Evolutionary conservation across 1,139 yeast species (phyloP).

Genomic region (Kodamaea alishanica): DNA sequence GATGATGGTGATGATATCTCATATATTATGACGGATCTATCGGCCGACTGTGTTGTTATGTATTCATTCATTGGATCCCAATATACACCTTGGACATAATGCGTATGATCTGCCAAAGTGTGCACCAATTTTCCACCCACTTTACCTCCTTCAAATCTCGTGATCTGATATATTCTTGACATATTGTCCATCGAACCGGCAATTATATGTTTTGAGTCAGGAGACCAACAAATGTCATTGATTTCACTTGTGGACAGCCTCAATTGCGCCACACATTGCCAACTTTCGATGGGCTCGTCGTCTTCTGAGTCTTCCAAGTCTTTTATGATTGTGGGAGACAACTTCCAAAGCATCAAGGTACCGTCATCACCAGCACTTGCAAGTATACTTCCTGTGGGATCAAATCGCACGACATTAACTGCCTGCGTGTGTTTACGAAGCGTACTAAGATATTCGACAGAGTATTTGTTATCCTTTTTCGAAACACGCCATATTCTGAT

Average conservation of each 20-base stretch:
- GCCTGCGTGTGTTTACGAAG: constrained; percentile 89
- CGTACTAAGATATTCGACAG: constrained; percentile 68
- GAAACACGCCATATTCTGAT: constrained; percentile 59
- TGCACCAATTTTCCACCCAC: constrained; percentile 56
- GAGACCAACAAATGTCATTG: constrained; percentile 91
- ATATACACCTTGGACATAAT: constrained; percentile 90
- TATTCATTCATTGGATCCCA: constrained; percentile 88
- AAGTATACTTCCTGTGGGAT: constrained; percentile 57
- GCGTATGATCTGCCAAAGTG: constrained; percentile 70
- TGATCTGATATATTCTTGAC: constrained; percentile 61
- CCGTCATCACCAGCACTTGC: constrained; percentile 98
- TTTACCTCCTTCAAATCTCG: constrained; percentile 4
- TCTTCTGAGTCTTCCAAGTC: constrained; percentile 56
- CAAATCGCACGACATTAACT: constrained; percentile 84
- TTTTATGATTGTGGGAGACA: constrained; percentile 48
- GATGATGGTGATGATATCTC: constrained; percentile 1
- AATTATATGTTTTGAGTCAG: constrained; percentile 68
- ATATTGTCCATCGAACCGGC: constrained; percentile 91
- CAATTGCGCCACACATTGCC: constrained; percentile 59
- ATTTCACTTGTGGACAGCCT: constrained; percentile 70
- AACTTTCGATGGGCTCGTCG: constrained; percentile 63
- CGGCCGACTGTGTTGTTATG: constrained; percentile 87
- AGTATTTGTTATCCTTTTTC: constrained; percentile 7
- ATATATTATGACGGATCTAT: constrained; percentile 72
- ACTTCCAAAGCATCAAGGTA: constrained; percentile 72